These are phyloP conservation scores for Chloranthus sessilifolius DNA, from an alignment of 164 flowering plant genomes.

Conservation along the genomic window DNA sequence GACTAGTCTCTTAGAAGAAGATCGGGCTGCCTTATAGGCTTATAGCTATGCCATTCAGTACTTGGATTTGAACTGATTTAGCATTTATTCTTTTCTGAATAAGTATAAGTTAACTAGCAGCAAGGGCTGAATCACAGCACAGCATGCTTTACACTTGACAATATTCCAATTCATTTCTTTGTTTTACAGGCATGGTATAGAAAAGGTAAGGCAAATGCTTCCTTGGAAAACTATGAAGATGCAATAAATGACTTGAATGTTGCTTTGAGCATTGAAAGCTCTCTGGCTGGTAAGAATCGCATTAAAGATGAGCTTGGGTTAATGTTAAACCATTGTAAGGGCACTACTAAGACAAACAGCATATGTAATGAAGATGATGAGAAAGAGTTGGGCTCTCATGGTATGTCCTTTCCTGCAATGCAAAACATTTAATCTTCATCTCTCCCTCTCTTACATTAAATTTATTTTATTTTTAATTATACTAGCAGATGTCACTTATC, in stretches of 20 bases:
- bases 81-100: no score
- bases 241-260: slow-evolving; percentile 55
- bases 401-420: slow-evolving; percentile 18
- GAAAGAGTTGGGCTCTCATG: slow-evolving; percentile 14
- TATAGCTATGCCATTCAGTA: no score
- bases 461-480: no score
- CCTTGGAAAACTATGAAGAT: slow-evolving; percentile 50
- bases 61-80: no score
- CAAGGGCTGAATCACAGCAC: no score
- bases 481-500: no score
- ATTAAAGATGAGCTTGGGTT: slow-evolving; percentile 45
- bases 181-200: slow-evolving; percentile 79
- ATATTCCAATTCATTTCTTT: neutral
- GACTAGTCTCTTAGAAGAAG: no score
- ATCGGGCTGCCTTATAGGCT: no score
- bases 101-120: no score
- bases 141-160: slow-evolving; percentile 4
- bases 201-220: slow-evolving; percentile 66
- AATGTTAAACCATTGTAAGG: slow-evolving; percentile 18
- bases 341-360: slow-evolving; percentile 8
- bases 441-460: slow-evolving; percentile 1
- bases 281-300: slow-evolving; percentile 47
- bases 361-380: slow-evolving; percentile 13
- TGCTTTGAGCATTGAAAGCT: slow-evolving; percentile 45
- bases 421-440: neutral